Base-by-base conservation (phyloP, 2,329 filamentous ascomycete genomes). In the Pezicula neosporulosa region DNA sequence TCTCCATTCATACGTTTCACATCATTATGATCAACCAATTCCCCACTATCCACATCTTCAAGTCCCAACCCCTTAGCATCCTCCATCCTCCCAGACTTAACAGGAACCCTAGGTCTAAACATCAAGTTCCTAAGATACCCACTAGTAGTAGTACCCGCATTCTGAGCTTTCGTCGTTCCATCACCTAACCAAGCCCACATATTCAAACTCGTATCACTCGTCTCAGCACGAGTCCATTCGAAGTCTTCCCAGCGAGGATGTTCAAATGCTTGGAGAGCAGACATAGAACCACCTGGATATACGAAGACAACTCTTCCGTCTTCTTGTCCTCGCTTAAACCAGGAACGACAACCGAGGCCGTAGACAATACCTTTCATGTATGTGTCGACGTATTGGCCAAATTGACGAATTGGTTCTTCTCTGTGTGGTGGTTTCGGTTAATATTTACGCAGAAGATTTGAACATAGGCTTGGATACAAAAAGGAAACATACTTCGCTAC, bases 211-310 rank as follows among this genome's bases (percentile, higher is more conserved):
- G 18, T 43, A 19, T 43, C 15, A 18, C 18, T 21, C 4, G 15
- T 15, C 10, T 8, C 8, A 2, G 28, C 28, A 9, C 28, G 28
- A 12, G 28, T 30, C 28, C 28, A 30, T 13, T 43, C 3, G 47
- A 69, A 80, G 46, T 81, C 77, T 58, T 80, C 77, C 75, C 76
- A 80, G 9, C 77, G 62, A 1, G 76, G 76, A 21, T 78, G 70
- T 12, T 71, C 64, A 54, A 78, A 73, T 5, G 58, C 58, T 55
- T 74, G 70, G 79, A 37, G 24, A 35, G 45, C 28, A 16, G 36
- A 36, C 15, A 24, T 37, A n/a, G 28, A 36, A 16, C 30, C 30
- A 37, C 45, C 45, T 6, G 39, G 39, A 15, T 37, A 47, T 12
- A 47, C 27, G 36, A 33, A 27, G 15, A 36, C 28, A 7, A 47